Conservation (phyloP, 2,329 filamentous ascomycete species). For the Cladosporium colombiae region DNA sequence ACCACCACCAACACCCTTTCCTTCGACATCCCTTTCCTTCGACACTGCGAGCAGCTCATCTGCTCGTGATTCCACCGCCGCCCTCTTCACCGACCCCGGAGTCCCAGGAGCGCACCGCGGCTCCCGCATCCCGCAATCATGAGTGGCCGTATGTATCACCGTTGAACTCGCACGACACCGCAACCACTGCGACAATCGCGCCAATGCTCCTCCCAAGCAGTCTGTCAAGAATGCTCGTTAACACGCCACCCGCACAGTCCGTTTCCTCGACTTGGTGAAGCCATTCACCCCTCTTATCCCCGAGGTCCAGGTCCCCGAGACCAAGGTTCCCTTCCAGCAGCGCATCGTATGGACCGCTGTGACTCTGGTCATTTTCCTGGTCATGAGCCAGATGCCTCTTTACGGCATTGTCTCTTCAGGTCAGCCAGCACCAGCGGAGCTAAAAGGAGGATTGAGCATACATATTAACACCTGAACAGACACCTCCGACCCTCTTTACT, state of each 20-base stretch:
- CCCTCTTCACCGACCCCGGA: slow-evolving; percentile 22
- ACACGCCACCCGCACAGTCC: slow-evolving; percentile 61
- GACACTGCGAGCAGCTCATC: slow-evolving; percentile 3
- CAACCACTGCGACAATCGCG: slow-evolving; percentile 27
- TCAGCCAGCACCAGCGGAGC: slow-evolving; percentile 23
- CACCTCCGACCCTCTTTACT: slow-evolving; percentile 98
- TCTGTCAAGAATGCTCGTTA: slow-evolving; percentile 16
- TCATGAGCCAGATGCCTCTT: slow-evolving; percentile 98
- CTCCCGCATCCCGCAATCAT: slow-evolving; percentile 42
- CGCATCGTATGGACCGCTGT: slow-evolving; percentile 55
- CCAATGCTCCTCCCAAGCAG: slow-evolving; percentile 24
- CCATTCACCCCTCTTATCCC: slow-evolving; percentile 99
- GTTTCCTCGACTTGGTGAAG: slow-evolving; percentile 99
- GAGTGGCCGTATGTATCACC: slow-evolving; percentile 58
- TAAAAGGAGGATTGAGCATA: slow-evolving; percentile 19
- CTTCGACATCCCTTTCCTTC: slow-evolving; percentile 15
- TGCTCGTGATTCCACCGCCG: slow-evolving; percentile 13
- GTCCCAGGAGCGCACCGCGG: slow-evolving; percentile 19
- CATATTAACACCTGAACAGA: slow-evolving; percentile 33
- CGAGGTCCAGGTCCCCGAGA: slow-evolving; percentile 97
- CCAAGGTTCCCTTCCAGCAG: slow-evolving; percentile 98
- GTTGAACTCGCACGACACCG: background rate
- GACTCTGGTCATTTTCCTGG: slow-evolving; percentile 96
- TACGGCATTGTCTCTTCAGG: slow-evolving; percentile 97
- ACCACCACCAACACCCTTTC: slow-evolving; percentile 28